Percentiles rank a stretch among this genome's conserved stretches.
Conservation (phyloP, 176 grass and related monocot species). For the Ensete ventricosum region DNA sequence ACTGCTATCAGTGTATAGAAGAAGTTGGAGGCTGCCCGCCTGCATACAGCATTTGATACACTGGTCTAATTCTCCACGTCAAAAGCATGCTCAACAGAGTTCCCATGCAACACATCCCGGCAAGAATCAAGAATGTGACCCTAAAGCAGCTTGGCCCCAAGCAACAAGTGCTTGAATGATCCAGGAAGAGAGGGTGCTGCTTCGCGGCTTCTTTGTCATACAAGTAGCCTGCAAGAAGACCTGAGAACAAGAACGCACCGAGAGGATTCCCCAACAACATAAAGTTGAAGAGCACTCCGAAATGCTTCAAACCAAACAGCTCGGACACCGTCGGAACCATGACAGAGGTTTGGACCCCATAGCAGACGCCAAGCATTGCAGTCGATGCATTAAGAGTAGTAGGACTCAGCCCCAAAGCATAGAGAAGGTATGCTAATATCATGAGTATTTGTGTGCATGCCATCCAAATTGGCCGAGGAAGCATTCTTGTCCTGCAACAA, state of each 20-base stretch:
- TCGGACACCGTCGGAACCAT: conserved; percentile 1
- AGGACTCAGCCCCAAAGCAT: not conserved
- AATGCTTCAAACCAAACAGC: not conserved
- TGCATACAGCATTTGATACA: conserved; percentile 88
- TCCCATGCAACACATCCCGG: conserved; percentile 52
- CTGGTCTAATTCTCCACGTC: conserved; percentile 62
- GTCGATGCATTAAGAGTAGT: not conserved
- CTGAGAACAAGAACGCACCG: not conserved
- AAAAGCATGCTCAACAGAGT: conserved; percentile 49
- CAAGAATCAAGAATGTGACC: conserved; percentile 57
- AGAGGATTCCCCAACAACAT: conserved; percentile 8
- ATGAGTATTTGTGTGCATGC: not conserved
- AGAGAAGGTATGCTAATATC: not conserved
- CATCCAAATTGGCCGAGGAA: conserved; percentile 12
- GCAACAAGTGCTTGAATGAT: conserved; percentile 31
- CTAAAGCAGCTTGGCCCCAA: conserved; percentile 76
- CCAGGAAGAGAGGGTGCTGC: conserved; percentile 31
- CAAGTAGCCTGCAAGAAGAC: conserved; percentile 4
- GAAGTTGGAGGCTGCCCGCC: conserved; percentile 66
- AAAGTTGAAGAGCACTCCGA: conserved; percentile 3
- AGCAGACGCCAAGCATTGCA: not conserved
- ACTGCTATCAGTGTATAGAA: conserved; percentile 22
- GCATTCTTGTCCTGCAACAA: conserved; percentile 6
- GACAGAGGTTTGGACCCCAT: not conserved
- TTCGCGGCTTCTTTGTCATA: not conserved